Conservation (phyloP, 164 flowering plant species). For the Stephania japonica region DNA sequence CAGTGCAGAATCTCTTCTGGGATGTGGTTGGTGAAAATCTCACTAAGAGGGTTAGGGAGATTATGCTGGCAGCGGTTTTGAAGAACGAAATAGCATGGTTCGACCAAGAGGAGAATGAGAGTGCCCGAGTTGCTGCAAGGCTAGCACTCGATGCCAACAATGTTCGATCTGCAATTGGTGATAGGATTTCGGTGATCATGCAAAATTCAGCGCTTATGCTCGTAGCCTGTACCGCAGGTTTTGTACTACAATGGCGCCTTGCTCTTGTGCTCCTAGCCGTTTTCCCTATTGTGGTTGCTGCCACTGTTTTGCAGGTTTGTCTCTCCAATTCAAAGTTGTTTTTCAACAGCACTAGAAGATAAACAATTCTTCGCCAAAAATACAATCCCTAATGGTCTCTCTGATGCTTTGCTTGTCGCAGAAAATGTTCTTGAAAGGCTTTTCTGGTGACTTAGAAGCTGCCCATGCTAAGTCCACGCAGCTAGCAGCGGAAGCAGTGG, state of each 20-base stretch:
- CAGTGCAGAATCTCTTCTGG: constrained; percentile 89
- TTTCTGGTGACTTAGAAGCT: constrained; percentile 90
- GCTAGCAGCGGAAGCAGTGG: constrained; percentile 92
- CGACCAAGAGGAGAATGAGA: constrained; percentile 91
- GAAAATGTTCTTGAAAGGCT: constrained; percentile 98
- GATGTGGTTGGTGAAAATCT: constrained; percentile 94
- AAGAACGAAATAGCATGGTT: constrained; percentile 96
- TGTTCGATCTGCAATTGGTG: constrained; percentile 95
- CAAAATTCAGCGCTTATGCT: constrained; percentile 95
- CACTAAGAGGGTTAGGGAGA: constrained; percentile 85
- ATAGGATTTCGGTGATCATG: constrained; percentile 89
- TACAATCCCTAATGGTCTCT: neutral
- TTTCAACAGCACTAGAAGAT: neutral
- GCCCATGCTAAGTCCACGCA: constrained; percentile 92
- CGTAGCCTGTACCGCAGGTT: constrained; percentile 91
- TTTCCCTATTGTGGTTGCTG: constrained; percentile 94
- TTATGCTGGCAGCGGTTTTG: constrained; percentile 79
- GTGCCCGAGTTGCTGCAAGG: constrained; percentile 84
- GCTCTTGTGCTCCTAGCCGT: constrained; percentile 91
- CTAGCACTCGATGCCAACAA: constrained; percentile 89
- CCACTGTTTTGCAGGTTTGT: constrained; percentile 91
- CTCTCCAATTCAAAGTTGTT: neutral
- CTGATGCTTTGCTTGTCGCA: constrained; percentile 31
- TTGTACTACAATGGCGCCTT: constrained; percentile 94
- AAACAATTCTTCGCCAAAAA: neutral